Evolutionary conservation across 2,329 filamentous ascomycete genomes (phyloP), one percentile per base, ranked within the genome.

Genomic region (Fusarium udum): DNA sequence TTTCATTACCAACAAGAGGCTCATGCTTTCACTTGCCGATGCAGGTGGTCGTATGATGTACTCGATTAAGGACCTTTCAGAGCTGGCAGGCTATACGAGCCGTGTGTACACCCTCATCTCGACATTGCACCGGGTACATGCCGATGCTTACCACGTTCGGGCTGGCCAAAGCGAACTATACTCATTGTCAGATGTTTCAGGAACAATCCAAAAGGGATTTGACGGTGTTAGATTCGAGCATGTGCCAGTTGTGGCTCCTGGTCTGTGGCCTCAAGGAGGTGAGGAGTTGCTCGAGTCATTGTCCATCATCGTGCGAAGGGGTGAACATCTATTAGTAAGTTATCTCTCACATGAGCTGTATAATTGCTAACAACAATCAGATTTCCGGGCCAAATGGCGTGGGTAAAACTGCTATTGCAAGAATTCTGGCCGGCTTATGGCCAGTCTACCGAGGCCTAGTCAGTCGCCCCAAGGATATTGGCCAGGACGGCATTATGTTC

Each of bases 21-120:
- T 99, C 43, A 98, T 99, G 96, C 89, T 99, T 37, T 98, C 95
- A 22, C 89, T 99, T 42, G 96, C 96, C 15, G 96, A 99, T 82
- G 96, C 96, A 4, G 96, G 96, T 67, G 95, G 95, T 32, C 90
- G 96, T 52, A 98, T 99, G 94, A 99, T 99, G 96, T 99, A 99
- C 85, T 96, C 93, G 71, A 97, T 99, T 86, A 99, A 99, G 83
- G 97, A 99, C 79, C 89, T 99, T 40, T 95, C 95, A 4, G 96
- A 99, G 81, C 87, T 99, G 39, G 96, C 96, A 10, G 96, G 96
- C 28, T 97, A 98, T 84, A 99, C 96, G 1, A 97, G 94, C 66
- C 91, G 96, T 49, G 95, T 99, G 18, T 99, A 98, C 84, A 97
- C 95, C 16, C 88, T 99, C 45, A 97, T 99, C 79, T 95, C 95